Base-by-base conservation (phyloP, 2,329 filamentous ascomycete genomes). In the Ophiostoma sp. region DNA sequence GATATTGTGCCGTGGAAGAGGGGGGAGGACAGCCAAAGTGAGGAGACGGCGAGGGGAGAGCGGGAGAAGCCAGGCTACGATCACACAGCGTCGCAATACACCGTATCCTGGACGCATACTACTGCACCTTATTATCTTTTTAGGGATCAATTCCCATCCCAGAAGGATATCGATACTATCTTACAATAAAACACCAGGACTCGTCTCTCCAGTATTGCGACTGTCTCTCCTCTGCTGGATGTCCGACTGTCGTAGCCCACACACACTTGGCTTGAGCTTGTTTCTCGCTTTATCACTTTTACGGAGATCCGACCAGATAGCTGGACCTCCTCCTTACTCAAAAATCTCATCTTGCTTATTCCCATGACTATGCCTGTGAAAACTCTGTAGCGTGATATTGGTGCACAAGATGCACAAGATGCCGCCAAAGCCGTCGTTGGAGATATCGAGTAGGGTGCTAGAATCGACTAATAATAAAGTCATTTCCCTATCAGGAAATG, bases 361-460 rank as follows among this genome's bases (percentile, higher is more conserved):
- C 18, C 12, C 7, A 0, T 27, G 8, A 18, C 8, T 27, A 55
- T 18, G 3, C 2, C 27, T 3, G 27, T 27, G 8, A 27, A 9
- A 27, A 11, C 9, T 27, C 49, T 27, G 9, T 27, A 27, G 27
- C 27, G 27, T 49, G 16, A 52, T 4, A 27, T n/a, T 27, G 5
- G 4, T n/a, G 27, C n/a, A 36, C 18, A 4, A 27, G 49, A 55
- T 55, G n/a, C 49, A 36, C 49, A 55, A 55, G 12, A 14, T 27
- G 49, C 49, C 18, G 49, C 18, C 47, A 55, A 55, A 55, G 18
- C 49, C 49, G 49, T 55, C 49, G 49, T 45, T 45, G 42, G 42
- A 45, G 42, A 45, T 45, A 45, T 45, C 42, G 14, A 12, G 14
- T 45, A 11, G 42, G 12, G 42, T 45, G 42, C 27, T 9, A 3